Percentiles rank a stretch among this genome's conserved stretches.
These are phyloP conservation scores for Claviceps arundinis DNA, from an alignment of 2,329 filamentous ascomycete species.

Conservation along the genomic window DNA sequence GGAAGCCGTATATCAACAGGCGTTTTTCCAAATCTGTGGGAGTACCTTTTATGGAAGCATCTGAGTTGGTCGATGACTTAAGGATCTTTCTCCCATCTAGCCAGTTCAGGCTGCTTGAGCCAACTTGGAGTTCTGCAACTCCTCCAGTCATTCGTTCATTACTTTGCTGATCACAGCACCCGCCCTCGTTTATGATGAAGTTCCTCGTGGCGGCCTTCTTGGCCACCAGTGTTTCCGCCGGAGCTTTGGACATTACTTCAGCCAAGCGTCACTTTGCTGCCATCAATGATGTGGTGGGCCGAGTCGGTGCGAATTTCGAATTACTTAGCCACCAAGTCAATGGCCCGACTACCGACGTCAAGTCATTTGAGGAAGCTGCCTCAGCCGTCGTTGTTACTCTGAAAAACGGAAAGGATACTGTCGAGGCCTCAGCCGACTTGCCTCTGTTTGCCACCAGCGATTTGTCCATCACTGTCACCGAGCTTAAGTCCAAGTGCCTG, in stretches of 20 bases:
- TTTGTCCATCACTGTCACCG: neutral
- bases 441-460: neutral
- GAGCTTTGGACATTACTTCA: neutral
- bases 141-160: constrained; percentile 3
- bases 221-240: constrained; percentile 3
- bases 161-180: neutral
- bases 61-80: neutral
- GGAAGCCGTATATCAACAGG: neutral
- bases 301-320: neutral
- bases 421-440: neutral
- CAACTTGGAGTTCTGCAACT: neutral
- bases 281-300: neutral
- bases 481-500: neutral
- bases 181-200: neutral
- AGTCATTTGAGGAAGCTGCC: neutral
- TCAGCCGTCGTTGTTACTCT: constrained; percentile 1
- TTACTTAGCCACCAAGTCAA: neutral
- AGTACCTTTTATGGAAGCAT: neutral
- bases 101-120: neutral
- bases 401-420: neutral
- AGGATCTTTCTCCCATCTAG: neutral
- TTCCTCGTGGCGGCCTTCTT: constrained; percentile 3
- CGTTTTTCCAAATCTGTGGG: neutral
- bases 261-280: neutral
- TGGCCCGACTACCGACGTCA: neutral